Base-by-base conservation (phyloP, 2,329 filamentous ascomycete genomes). In the Fusarium guadeloupense region DNA sequence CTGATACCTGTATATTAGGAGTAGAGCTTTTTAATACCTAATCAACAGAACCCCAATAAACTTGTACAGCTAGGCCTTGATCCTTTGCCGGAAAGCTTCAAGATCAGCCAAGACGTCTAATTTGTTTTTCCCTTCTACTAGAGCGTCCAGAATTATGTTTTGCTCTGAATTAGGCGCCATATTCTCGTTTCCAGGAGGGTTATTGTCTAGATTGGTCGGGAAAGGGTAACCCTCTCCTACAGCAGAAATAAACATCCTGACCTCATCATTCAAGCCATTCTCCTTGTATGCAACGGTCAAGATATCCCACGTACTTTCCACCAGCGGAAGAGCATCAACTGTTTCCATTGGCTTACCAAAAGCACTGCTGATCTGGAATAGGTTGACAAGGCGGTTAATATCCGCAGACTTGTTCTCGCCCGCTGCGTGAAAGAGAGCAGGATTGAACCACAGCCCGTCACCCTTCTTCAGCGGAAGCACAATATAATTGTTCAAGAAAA, bases 331-430 rank as follows among this genome's bases (percentile, higher is more conserved):
- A 0, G 78, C 75, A 63, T 89, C 83, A 9, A 89, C 77, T 1
- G 68, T 79, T 74, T 89, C 86, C 85, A 89, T 89, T 0, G 85
- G 77, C 67, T 86, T 87, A 0, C 85, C 86, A 66, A 89, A 85
- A 0, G 85, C 84, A 56, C 81, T 83, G 59, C 83, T 86, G 25
- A 88, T 78, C 71, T 89, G 86, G 30, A 89, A 63, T 9, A 89
- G 71, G 67, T 89, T 89, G n/a, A 85, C 85, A 25, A 80, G 80
- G 2, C 86, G 79, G 20, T 83, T 71, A 21, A 87, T 76, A 9
- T 70, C 68, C 2, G 75, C 77, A 7, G 75, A 76, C 14, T 72
- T 66, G 64, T 89, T 89, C 60, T 81, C 79, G 0, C 86, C 86
- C 0, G 86, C 86, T 2, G 85, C 86, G 68, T 89, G 86, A 59